These are phyloP conservation scores for Kondoa malvinella DNA, from an alignment of 768 basidiomycete genomes.

Conservation along the genomic window DNA sequence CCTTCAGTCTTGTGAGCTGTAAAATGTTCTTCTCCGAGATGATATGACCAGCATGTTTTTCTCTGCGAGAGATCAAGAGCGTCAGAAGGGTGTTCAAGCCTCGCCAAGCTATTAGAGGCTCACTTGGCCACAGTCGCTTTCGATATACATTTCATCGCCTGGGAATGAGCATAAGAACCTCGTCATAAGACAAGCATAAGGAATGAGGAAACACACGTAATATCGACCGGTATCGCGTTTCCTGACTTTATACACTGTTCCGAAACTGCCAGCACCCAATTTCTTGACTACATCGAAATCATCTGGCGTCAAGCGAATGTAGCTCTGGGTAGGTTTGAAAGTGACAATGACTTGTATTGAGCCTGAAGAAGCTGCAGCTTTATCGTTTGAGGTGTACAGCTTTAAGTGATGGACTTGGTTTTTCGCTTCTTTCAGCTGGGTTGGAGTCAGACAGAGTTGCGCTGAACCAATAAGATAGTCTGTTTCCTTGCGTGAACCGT, in stretches of 20 bases:
- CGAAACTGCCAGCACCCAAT: constrained; percentile 94
- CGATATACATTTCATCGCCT: not conserved
- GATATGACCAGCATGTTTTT: constrained; percentile 84
- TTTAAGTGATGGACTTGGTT: not conserved
- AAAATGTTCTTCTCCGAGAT: constrained; percentile 97
- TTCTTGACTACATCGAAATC: constrained; percentile 98
- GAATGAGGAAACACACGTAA: constrained; percentile 45
- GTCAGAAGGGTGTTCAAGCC: not conserved
- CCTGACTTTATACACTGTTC: constrained; percentile 90
- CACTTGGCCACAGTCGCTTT: not conserved
- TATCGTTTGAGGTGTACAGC: not conserved
- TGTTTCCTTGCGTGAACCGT: not conserved
- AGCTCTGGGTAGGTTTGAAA: not conserved
- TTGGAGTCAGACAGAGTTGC: not conserved
- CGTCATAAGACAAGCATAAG: constrained; percentile 6
- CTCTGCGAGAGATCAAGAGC: constrained; percentile 91
- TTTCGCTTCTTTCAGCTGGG: not conserved
- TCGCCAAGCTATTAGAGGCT: not conserved
- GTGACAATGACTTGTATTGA: not conserved
- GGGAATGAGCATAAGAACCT: not conserved
- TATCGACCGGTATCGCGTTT: constrained; percentile 64
- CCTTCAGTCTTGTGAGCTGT: constrained; percentile 52
- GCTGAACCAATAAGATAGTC: not conserved
- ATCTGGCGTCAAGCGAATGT: constrained; percentile 5
- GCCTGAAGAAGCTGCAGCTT: not conserved